phyloP scores from a whole-genome alignment of 306 rosid species.

The Prunus salicina region DNA sequence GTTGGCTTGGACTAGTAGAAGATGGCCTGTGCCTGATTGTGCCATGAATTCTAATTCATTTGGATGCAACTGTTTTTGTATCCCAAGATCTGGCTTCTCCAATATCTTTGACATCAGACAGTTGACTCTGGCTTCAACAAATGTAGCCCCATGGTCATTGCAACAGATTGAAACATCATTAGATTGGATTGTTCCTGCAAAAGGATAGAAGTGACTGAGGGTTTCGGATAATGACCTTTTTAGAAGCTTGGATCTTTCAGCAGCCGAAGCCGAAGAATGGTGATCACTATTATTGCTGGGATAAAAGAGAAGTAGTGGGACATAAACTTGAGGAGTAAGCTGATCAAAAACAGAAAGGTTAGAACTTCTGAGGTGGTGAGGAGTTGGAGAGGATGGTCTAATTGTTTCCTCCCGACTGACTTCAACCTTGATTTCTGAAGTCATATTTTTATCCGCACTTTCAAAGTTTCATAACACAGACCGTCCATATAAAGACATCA shows the following conservation, averaged over 20 bases:
- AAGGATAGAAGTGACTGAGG: conserved; percentile 9
- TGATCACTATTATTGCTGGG: not conserved
- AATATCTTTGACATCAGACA: not conserved
- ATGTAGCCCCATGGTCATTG: conserved; percentile 10
- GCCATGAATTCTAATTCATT: not conserved
- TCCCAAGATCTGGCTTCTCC: not conserved
- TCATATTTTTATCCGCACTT: too few species aligned
- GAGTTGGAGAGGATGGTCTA: conserved; percentile 24
- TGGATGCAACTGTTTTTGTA: not conserved
- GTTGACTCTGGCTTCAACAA: conserved; percentile 11
- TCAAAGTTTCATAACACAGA: too few species aligned
- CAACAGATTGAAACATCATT: not conserved
- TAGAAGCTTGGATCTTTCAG: not conserved
- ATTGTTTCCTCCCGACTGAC: not conserved
- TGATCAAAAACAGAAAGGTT: conserved; percentile 22
- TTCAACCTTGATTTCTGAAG: not conserved
- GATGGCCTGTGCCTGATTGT: not conserved
- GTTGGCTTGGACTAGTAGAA: not conserved
- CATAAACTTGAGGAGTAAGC: not conserved
- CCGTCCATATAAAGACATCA: too few species aligned
- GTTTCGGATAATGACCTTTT: not conserved
- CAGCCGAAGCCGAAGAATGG: too few species aligned
- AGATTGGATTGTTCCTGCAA: conserved; percentile 7
- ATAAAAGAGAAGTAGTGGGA: conserved; percentile 20
- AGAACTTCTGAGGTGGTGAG: conserved; percentile 11